A percentile compares a stretch with the other conserved stretches of the same genome.
These are phyloP conservation scores for Fusarium falciforme DNA, from an alignment of 2,329 filamentous ascomycete genomes.

Conservation along the genomic window DNA sequence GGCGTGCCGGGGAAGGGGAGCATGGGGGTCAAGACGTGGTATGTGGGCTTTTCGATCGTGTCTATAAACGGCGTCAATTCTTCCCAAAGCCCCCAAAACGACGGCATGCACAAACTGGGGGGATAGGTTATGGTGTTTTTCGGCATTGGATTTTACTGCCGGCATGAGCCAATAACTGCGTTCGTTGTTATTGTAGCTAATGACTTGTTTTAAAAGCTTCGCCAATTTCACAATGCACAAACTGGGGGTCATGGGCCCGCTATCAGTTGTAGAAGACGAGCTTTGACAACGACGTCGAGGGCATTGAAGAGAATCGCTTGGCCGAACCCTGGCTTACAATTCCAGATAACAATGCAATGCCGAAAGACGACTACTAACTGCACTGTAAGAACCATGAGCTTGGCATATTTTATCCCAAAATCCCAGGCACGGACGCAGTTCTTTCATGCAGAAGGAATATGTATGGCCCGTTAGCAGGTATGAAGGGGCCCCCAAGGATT, in stretches of 20 bases:
- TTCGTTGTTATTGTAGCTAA: too few species aligned
- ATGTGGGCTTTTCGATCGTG: not conserved
- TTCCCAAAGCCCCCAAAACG: not conserved
- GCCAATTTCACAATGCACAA: not conserved
- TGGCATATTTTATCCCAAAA: not conserved
- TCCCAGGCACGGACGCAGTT: not conserved
- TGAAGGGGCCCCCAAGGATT: not conserved
- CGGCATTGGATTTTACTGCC: too few species aligned
- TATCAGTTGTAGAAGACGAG: not conserved
- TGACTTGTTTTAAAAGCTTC: too few species aligned
- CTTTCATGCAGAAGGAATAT: not conserved
- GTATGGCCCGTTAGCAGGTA: accelerated
- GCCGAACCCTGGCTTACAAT: not conserved
- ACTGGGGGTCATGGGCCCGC: not conserved
- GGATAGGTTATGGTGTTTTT: too few species aligned
- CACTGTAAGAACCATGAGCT: not conserved
- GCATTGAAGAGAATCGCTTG: not conserved
- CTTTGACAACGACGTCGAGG: not conserved
- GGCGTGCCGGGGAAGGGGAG: not conserved
- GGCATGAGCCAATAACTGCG: too few species aligned
- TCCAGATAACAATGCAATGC: not conserved
- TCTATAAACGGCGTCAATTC: not conserved
- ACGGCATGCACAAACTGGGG: not conserved
- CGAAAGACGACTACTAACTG: not conserved
- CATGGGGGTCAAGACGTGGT: not conserved